A percentile compares a stretch with the other conserved stretches of the same genome.
phyloP scores from a whole-genome alignment of 768 basidiomycete genomes.

The Xerocomellus amylosporus region DNA sequence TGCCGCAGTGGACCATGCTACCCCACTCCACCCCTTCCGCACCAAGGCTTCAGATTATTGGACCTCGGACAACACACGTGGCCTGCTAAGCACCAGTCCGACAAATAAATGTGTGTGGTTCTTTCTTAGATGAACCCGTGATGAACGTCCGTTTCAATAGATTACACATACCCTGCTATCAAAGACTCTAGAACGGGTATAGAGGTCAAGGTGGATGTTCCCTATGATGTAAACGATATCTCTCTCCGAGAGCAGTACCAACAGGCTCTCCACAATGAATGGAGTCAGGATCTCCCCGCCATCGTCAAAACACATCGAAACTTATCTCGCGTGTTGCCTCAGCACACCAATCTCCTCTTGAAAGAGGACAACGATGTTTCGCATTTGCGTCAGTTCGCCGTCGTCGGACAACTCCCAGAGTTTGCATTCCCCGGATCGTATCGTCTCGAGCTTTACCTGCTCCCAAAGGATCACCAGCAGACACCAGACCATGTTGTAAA shows the following conservation, averaged over 20 bases:
- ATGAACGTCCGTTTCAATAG: not conserved
- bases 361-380: not conserved
- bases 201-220: slow-evolving; percentile 13
- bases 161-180: slow-evolving; percentile 22
- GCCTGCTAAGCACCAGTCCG: not conserved
- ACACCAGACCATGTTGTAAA: slow-evolving; percentile 3
- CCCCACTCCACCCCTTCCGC: slow-evolving; percentile 15
- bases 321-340: not conserved
- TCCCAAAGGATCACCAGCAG: not conserved
- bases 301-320: not conserved
- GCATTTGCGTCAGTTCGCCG: slow-evolving; percentile 5
- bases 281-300: not conserved
- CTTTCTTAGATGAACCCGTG: not conserved
- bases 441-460: slow-evolving; percentile 18
- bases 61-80: slow-evolving; percentile 12
- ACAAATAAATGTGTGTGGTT: slow-evolving; percentile 6
- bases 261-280: slow-evolving; percentile 3
- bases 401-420: slow-evolving; percentile 11
- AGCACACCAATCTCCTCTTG: slow-evolving; percentile 2
- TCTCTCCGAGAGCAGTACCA: slow-evolving; percentile 6
- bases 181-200: slow-evolving; percentile 1
- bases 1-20: not conserved
- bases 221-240: slow-evolving; percentile 2
- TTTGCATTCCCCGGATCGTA: slow-evolving; percentile 20
- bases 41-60: slow-evolving; percentile 3